Evolutionary conservation across 202 grass and related monocot genomes (phyloP).

Genomic region (Cymbopogon flexuosus): DNA sequence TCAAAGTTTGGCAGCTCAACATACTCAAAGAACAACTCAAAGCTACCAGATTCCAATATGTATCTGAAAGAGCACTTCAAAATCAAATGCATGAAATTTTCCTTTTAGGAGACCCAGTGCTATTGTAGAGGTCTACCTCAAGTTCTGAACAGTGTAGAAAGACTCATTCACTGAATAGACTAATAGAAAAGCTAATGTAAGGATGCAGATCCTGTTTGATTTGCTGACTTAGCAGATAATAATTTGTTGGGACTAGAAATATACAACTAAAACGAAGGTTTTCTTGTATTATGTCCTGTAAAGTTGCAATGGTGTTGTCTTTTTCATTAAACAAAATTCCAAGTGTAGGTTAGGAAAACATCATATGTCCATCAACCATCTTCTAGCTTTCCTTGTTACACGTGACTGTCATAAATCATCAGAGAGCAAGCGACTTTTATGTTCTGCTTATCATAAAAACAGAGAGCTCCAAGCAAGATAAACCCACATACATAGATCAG

Average conservation of each 20-base stretch:
- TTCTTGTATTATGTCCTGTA: background rate
- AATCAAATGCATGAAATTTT: conserved; percentile 51
- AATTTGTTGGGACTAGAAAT: too few species aligned
- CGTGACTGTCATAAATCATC: background rate
- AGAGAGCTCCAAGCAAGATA: background rate
- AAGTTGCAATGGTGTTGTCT: background rate
- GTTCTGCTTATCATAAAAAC: background rate
- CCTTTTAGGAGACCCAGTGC: background rate
- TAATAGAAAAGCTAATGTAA: background rate
- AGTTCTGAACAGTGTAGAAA: background rate
- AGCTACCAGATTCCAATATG: conserved; percentile 91
- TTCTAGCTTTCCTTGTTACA: background rate
- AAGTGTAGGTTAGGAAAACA: background rate
- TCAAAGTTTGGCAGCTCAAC: conserved; percentile 98
- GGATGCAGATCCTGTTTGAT: background rate
- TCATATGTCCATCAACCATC: background rate
- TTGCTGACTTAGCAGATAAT: background rate
- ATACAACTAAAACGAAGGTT: background rate
- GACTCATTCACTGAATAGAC: background rate
- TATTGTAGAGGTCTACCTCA: background rate
- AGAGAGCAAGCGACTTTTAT: background rate
- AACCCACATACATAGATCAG: conserved; percentile 5
- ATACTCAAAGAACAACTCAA: conserved; percentile 95
- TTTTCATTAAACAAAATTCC: background rate
- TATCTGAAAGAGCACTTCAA: conserved; percentile 91